Conservation (phyloP, 306 rosid genomes). For the Glycyrrhiza uralensis region DNA sequence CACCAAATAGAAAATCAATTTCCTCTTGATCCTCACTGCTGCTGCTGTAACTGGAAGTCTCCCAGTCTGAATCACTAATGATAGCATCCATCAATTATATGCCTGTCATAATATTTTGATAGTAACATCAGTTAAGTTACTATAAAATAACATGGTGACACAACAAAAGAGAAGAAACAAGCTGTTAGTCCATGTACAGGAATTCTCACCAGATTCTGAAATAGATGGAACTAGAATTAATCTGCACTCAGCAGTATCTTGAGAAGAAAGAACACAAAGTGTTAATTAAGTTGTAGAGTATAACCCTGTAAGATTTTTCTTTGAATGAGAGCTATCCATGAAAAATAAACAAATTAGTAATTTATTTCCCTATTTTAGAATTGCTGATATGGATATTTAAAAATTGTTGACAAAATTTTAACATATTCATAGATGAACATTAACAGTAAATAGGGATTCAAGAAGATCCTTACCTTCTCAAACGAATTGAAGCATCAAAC, state of each 20-base stretch:
- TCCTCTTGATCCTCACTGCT: conserved; percentile 82
- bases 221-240: conserved; percentile 22
- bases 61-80: conserved; percentile 83
- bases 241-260: conserved; percentile 13
- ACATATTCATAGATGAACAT: conserved; percentile 16
- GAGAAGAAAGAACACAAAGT: conserved; percentile 13
- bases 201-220: conserved; percentile 31
- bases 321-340: background rate
- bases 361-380: conserved; percentile 6
- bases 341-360: background rate
- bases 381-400: background rate
- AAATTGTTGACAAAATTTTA: background rate
- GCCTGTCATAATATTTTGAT: conserved; percentile 41
- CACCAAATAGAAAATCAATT: conserved; percentile 56
- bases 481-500: conserved; percentile 29
- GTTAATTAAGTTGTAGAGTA: background rate
- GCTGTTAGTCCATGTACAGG: conserved; percentile 11
- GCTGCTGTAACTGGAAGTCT: conserved; percentile 73
- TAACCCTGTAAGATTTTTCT: background rate
- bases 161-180: conserved; percentile 2
- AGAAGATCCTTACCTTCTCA: conserved; percentile 37
- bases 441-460: conserved; percentile 16
- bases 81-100: conserved; percentile 57
- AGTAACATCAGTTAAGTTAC: conserved; percentile 5
- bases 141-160: background rate